Percentiles rank a stretch among this genome's conserved stretches.
Evolutionary conservation across 2,329 filamentous ascomycete genomes (phyloP).

Genomic region (Neonectria sp.): DNA sequence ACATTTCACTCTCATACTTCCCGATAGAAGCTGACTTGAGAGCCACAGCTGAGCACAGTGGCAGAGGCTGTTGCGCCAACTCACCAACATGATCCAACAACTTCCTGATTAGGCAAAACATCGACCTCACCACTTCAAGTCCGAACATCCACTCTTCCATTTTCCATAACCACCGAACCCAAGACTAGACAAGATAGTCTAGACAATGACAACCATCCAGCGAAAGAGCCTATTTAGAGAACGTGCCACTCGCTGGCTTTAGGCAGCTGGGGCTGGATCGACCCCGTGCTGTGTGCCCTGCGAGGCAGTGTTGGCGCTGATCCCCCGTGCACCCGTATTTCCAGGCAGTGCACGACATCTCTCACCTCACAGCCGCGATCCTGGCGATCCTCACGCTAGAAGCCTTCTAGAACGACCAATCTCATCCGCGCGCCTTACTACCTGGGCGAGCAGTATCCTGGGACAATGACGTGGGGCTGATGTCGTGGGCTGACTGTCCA

Average conservation of each 20-base stretch:
- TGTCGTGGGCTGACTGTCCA: not conserved
- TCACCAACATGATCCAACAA: not conserved
- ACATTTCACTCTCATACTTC: not conserved
- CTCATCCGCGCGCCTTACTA: not conserved
- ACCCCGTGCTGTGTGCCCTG: slow-evolving; percentile 2
- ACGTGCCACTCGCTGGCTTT: not conserved
- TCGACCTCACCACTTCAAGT: not conserved
- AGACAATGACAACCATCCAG: not conserved
- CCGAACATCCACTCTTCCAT: not conserved
- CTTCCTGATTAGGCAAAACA: slow-evolving; percentile 1
- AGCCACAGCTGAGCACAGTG: not conserved
- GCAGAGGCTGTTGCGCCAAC: not conserved
- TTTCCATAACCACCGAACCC: not conserved
- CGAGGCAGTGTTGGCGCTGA: slow-evolving; percentile 2
- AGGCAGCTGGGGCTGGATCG: not conserved
- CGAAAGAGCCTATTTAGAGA: not conserved
- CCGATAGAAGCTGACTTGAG: not conserved
- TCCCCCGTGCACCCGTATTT: not conserved
- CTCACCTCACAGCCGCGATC: not conserved
- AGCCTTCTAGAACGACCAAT: slow-evolving; percentile 20
- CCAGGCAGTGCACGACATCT: slow-evolving; percentile 13
- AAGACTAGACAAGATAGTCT: not conserved
- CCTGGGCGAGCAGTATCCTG: not conserved
- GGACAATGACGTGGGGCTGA: not conserved
- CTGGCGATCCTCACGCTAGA: not conserved